Conservation (phyloP, 129 eudicot genomes). For the Tagetes erecta region DNA sequence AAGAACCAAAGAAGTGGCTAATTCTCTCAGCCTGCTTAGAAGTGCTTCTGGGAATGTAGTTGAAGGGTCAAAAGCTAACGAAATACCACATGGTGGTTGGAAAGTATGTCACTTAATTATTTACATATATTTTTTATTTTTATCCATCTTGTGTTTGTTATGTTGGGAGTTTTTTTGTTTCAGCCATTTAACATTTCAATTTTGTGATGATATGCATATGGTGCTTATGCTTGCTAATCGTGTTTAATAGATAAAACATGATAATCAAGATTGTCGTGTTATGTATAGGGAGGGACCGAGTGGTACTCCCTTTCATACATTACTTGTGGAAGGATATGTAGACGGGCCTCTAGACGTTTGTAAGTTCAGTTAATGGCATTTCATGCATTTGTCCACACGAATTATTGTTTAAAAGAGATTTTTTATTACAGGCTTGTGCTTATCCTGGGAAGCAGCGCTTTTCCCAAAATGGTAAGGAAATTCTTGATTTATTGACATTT, state of each 20-base stretch:
- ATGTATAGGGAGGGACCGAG: conserved; percentile 95
- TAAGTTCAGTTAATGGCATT: conserved; percentile 40
- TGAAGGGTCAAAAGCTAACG: conserved; percentile 36
- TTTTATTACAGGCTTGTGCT: conserved; percentile 68
- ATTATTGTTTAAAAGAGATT: background rate
- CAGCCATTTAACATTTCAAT: conserved; percentile 13
- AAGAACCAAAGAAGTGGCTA: conserved; percentile 66
- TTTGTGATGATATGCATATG: background rate
- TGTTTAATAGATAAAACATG: conserved; percentile 74
- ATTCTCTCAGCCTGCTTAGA: conserved; percentile 75
- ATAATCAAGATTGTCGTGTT: conserved; percentile 85
- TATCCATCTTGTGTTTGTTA: background rate
- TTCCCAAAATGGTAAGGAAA: conserved; percentile 65
- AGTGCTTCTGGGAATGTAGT: conserved; percentile 58
- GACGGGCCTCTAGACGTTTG: conserved; percentile 90
- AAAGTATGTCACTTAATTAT: conserved; percentile 50
- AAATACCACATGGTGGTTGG: conserved; percentile 59
- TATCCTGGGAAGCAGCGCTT: conserved; percentile 75
- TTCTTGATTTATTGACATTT: conserved; percentile 7
- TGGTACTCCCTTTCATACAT: conserved; percentile 85
- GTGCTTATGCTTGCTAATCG: conserved; percentile 10
- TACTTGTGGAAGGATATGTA: conserved; percentile 88
- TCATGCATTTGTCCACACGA: background rate
- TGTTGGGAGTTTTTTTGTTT: conserved; percentile 3
- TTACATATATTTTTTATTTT: background rate